Conservation (phyloP, 306 rosid species). For the barrel medic (Medicago truncatula) region MtrunA17r5.0-ANR NC_053045.1:3282501-3283000, state of each 20-base stretch:
- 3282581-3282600: neutral
- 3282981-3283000: neutral
- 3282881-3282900: too few species aligned
- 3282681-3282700: neutral
- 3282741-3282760: neutral
- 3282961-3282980: neutral
- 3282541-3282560: neutral
- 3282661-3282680: neutral
- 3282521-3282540: neutral
- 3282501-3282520: neutral
- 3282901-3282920: too few species aligned
- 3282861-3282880: too few species aligned
- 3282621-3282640: neutral
- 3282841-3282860: too few species aligned
- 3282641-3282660: neutral
- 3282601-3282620: neutral
- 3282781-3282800: neutral
- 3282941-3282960: neutral
- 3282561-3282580: neutral
- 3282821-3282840: too few species aligned
- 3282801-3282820: too few species aligned
- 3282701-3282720: neutral
- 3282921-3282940: too few species aligned
- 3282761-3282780: neutral
- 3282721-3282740: neutral